phyloP scores from a whole-genome alignment of 2,329 filamentous ascomycete species.

The Aspergillus sp. region DNA sequence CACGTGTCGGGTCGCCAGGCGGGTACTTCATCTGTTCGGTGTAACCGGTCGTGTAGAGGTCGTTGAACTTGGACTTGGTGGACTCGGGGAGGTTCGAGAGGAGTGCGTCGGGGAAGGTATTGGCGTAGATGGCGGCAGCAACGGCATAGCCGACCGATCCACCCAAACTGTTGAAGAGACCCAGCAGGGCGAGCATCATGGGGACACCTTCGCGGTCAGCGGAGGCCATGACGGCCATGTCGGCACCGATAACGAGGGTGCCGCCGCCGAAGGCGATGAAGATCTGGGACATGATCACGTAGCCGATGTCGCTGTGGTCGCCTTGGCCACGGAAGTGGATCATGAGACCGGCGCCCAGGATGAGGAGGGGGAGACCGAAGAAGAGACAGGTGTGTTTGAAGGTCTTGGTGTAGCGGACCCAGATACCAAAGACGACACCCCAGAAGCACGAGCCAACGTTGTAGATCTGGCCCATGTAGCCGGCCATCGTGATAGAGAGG shows the following conservation, averaged over 20 bases:
- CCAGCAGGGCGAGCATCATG: slow-evolving; percentile 33
- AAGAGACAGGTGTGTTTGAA: slow-evolving; percentile 49
- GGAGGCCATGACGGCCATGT: slow-evolving; percentile 54
- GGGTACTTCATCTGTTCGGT: slow-evolving; percentile 23
- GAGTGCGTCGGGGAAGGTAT: slow-evolving; percentile 47
- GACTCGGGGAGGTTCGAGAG: slow-evolving; percentile 37
- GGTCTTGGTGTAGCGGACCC: slow-evolving; percentile 44
- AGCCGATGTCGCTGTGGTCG: slow-evolving; percentile 36
- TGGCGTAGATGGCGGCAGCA: slow-evolving; percentile 48
- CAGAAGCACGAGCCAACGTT: slow-evolving; percentile 51
- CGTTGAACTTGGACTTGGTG: slow-evolving; percentile 9
- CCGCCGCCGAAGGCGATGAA: slow-evolving; percentile 50
- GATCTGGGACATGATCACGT: slow-evolving; percentile 51
- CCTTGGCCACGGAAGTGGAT: slow-evolving; percentile 49
- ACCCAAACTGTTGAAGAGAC: slow-evolving; percentile 29
- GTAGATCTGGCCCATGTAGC: slow-evolving; percentile 46
- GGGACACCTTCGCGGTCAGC: slow-evolving; percentile 51
- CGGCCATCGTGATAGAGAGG: slow-evolving; percentile 36
- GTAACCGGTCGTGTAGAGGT: slow-evolving; percentile 23
- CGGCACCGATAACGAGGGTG: slow-evolving; percentile 48
- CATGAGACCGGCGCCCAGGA: slow-evolving; percentile 50
- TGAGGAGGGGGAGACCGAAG: slow-evolving; percentile 46
- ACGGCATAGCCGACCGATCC: slow-evolving; percentile 29
- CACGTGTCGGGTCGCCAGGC: slow-evolving; percentile 21
- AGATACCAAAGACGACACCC: slow-evolving; percentile 42